These are phyloP conservation scores for Medicago truncatula DNA, from an alignment of 306 rosid genomes.

Conservation along the genomic window DNA sequence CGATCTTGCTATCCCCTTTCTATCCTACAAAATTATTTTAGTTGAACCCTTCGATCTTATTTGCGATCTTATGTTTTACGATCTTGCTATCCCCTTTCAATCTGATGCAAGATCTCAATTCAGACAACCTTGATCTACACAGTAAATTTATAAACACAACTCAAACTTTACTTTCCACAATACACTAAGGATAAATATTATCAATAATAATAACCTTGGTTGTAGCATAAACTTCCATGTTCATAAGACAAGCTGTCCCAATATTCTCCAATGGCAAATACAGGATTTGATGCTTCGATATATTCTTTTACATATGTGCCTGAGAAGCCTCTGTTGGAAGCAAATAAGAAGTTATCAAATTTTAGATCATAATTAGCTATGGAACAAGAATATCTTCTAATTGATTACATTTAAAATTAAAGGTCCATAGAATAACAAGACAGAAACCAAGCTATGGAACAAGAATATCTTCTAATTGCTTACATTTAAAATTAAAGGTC, in stretches of 20 bases:
- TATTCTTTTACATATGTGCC: slow-evolving; percentile 77
- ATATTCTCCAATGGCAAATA: slow-evolving; percentile 83
- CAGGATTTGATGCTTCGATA: slow-evolving; percentile 70
- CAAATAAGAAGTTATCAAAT: slow-evolving; percentile 37
- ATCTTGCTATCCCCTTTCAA: too few relatives aligned
- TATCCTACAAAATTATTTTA: too few relatives aligned
- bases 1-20: too few relatives aligned
- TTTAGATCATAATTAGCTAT: slow-evolving; percentile 15
- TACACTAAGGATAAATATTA: slow-evolving; percentile 27
- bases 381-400: slow-evolving; percentile 16
- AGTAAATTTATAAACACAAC: not conserved
- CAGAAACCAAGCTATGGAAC: slow-evolving; percentile 17
- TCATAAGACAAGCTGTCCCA: slow-evolving; percentile 82
- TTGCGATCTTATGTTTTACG: too few relatives aligned
- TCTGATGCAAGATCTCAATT: too few relatives aligned
- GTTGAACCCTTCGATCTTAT: too few relatives aligned
- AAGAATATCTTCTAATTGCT: slow-evolving; percentile 1
- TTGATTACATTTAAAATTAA: slow-evolving; percentile 13
- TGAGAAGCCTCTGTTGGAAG: slow-evolving; percentile 69
- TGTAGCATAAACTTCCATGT: slow-evolving; percentile 69
- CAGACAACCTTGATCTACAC: not conserved
- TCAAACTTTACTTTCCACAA: slow-evolving; percentile 16
- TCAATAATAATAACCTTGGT: slow-evolving; percentile 62
- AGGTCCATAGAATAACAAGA: slow-evolving; percentile 7
- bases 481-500: slow-evolving; percentile 19